A percentile compares a stretch with the other conserved stretches of the same genome.
These are phyloP conservation scores for Vaucheria bursata DNA, from an alignment of 352 stramenopile species.

Conservation along the genomic window DNA sequence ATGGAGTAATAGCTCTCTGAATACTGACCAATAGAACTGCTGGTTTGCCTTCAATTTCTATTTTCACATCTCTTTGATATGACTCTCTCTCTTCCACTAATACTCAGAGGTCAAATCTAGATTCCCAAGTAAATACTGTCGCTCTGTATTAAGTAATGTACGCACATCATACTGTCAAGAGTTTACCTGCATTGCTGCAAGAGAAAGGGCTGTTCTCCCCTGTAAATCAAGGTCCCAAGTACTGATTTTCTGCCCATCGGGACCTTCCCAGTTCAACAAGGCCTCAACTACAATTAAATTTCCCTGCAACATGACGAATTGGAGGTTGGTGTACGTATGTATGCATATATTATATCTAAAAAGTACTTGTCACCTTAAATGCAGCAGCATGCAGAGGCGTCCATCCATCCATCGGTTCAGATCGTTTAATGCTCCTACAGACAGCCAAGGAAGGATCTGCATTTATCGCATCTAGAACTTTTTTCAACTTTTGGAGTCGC, in stretches of 20 bases:
- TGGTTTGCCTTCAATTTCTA: no score
- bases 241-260: constrained; percentile 12
- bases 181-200: constrained; percentile 55
- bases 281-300: not conserved
- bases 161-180: no score
- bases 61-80: no score
- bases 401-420: constrained; percentile 38
- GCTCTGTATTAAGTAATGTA: no score
- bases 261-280: not conserved
- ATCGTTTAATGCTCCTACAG: constrained; percentile 28
- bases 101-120: no score
- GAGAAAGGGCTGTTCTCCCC: constrained; percentile 57
- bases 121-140: no score
- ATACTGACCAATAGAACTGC: no score
- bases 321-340: not conserved
- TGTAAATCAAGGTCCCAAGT: constrained; percentile 50
- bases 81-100: no score
- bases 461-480: not conserved
- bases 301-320: not conserved
- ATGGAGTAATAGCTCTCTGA: no score
- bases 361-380: constrained; percentile 18
- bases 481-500: not conserved
- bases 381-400: constrained; percentile 37
- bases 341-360: no score
- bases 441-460: constrained; percentile 18